Evolutionary conservation across 1,284 basidiomycete species (phyloP).

Genomic region (Ceratobasidium theobromae): DNA sequence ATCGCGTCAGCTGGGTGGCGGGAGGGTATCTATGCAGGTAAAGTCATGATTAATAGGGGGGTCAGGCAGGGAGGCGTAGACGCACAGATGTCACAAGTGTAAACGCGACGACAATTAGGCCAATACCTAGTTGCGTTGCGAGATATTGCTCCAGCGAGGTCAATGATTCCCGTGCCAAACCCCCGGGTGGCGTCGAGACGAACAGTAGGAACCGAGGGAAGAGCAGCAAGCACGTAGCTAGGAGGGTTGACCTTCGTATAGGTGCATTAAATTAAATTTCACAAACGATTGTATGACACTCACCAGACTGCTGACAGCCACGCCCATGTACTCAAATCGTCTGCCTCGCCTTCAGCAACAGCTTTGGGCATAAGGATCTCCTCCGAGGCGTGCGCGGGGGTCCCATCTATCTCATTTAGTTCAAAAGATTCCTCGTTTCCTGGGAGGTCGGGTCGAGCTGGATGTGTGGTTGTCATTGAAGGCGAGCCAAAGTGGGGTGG

Average conservation of each 20-base stretch:
- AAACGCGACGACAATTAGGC: conserved; percentile 56
- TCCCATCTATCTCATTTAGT: conserved; percentile 14
- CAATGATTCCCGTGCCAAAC: conserved; percentile 45
- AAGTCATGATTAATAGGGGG: not conserved
- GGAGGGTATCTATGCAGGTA: conserved; percentile 14
- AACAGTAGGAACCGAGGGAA: conserved; percentile 38
- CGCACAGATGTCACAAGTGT: conserved; percentile 61
- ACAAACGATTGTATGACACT: not conserved
- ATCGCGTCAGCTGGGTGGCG: conserved; percentile 27
- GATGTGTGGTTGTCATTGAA: conserved; percentile 4
- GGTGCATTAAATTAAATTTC: not conserved
- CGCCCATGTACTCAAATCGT: conserved; percentile 20
- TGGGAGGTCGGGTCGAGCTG: not conserved
- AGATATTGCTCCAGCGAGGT: conserved; percentile 69
- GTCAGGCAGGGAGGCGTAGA: conserved; percentile 11
- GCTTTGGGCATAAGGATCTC: conserved; percentile 7
- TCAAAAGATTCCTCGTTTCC: conserved; percentile 24
- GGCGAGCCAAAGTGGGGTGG: not conserved
- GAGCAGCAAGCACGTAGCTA: conserved; percentile 36
- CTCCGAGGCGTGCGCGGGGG: not conserved
- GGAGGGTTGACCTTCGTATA: conserved; percentile 32
- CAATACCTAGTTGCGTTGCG: conserved; percentile 60
- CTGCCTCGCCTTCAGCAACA: conserved; percentile 16
- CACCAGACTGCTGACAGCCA: conserved; percentile 22
- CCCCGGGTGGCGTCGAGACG: conserved; percentile 34